These are phyloP conservation scores for Rhytidiadelphus loreus DNA, from an alignment of 225 moss, liverwort and hornwort species.

Conservation along the genomic window DNA sequence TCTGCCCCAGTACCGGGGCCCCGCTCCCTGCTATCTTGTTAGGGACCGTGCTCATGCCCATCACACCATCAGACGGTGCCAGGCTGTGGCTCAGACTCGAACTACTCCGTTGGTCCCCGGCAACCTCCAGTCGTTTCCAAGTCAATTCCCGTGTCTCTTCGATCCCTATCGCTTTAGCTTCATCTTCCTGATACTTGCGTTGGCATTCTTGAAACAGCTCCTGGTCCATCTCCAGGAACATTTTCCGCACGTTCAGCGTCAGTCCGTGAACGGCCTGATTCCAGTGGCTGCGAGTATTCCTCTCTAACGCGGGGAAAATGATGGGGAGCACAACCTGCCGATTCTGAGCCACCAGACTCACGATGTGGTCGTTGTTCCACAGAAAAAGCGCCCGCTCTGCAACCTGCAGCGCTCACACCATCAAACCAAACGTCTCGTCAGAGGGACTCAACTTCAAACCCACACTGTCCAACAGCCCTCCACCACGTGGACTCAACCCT, in stretches of 20 bases:
- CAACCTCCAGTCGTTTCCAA: constrained; percentile 90
- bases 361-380: constrained; percentile 96
- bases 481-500: neutral
- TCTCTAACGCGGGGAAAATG: constrained; percentile 71
- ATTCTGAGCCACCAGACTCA: constrained; percentile 94
- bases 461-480: neutral
- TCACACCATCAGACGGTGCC: constrained; percentile 34
- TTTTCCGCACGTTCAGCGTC: constrained; percentile 86
- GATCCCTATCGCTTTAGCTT: constrained; percentile 52
- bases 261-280: constrained; percentile 95
- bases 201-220: constrained; percentile 97
- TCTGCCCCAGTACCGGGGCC: constrained; percentile 39
- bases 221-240: constrained; percentile 98
- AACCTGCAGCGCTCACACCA: constrained; percentile 49
- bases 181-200: constrained; percentile 86
- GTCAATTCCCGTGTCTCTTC: constrained; percentile 80
- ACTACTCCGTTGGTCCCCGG: constrained; percentile 43
- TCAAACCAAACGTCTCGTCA: constrained; percentile 21
- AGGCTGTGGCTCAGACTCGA: constrained; percentile 8
- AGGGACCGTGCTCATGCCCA: constrained; percentile 9
- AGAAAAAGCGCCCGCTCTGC: constrained; percentile 95
- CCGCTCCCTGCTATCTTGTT: constrained; percentile 23
- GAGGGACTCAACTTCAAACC: neutral
- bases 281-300: constrained; percentile 86
- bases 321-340: constrained; percentile 79